Evolutionary conservation across 1,139 yeast genomes (phyloP).

Genomic region (Candida mesenterica): DNA sequence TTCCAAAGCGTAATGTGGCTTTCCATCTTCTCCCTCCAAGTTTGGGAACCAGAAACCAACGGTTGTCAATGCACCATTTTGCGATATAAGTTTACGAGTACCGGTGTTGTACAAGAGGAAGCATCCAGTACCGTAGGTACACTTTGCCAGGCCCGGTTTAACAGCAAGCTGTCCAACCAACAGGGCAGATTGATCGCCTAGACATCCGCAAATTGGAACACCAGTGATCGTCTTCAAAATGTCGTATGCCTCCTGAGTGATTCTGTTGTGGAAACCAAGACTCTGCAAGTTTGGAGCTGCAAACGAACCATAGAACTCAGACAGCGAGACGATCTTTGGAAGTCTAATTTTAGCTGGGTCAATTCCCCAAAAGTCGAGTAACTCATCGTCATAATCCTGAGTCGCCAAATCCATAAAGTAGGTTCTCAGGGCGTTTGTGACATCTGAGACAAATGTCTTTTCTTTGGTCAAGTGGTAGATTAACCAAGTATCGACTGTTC

Average conservation of each 20-base stretch:
- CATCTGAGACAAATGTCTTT: constrained; percentile 73
- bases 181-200: constrained; percentile 95
- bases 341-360: constrained; percentile 67
- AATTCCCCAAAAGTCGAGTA: constrained; percentile 75
- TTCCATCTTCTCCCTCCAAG: constrained; percentile 47
- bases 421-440: constrained; percentile 89
- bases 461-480: constrained; percentile 81
- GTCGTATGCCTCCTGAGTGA: constrained; percentile 52
- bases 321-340: constrained; percentile 79
- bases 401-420: constrained; percentile 85
- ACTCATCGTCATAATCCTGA: constrained; percentile 70
- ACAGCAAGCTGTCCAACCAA: constrained; percentile 90
- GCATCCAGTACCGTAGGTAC: constrained; percentile 98
- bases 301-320: constrained; percentile 77
- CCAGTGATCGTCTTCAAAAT: constrained; percentile 51
- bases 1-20: constrained; percentile 87
- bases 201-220: constrained; percentile 82
- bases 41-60: constrained; percentile 87
- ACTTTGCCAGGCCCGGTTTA: constrained; percentile 81
- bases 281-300: constrained; percentile 53
- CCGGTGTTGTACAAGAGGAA: constrained; percentile 91
- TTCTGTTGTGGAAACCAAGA: constrained; percentile 51
- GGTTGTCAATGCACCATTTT: constrained; percentile 84
- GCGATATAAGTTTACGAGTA: constrained; percentile 56
- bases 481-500: constrained; percentile 94